These are phyloP conservation scores for Daedaleopsis nitida DNA, from an alignment of 768 basidiomycete species.

Conservation along the genomic window DNA sequence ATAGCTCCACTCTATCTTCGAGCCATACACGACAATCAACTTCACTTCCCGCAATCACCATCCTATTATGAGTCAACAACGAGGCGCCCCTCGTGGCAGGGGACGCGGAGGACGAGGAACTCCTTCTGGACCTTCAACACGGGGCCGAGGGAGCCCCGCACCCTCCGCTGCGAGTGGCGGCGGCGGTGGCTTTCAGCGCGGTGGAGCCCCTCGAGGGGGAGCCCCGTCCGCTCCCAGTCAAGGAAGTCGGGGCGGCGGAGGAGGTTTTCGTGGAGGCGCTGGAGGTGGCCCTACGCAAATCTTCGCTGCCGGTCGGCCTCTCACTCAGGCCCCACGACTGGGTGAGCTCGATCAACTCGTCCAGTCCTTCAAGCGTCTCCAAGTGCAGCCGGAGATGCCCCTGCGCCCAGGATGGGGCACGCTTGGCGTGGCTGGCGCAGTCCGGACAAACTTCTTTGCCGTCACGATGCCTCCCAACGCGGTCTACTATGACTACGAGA, in stretches of 20 bases:
- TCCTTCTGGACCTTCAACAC: slow-evolving; percentile 3
- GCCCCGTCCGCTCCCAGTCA: neutral
- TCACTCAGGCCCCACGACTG: slow-evolving; percentile 11
- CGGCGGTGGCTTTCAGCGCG: neutral
- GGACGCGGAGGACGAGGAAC: slow-evolving; percentile 10
- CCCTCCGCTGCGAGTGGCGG: slow-evolving; percentile 1
- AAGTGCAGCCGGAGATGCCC: slow-evolving; percentile 34
- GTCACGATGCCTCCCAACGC: slow-evolving; percentile 47
- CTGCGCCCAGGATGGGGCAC: slow-evolving; percentile 62
- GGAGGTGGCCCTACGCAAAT: slow-evolving; percentile 16
- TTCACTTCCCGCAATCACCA: neutral
- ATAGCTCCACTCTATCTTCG: no score
- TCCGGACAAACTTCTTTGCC: slow-evolving; percentile 68
- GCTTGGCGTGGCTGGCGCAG: slow-evolving; percentile 44
- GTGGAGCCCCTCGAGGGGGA: neutral
- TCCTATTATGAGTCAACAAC: slow-evolving; percentile 2
- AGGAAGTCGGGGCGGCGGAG: slow-evolving; percentile 4
- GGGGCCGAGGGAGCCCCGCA: slow-evolving; percentile 9
- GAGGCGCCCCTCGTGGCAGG: neutral
- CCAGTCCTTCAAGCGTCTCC: slow-evolving; percentile 34
- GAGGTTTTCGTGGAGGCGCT: slow-evolving; percentile 8
- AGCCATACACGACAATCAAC: neutral
- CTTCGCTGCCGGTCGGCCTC: slow-evolving; percentile 16
- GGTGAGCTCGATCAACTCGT: slow-evolving; percentile 26
- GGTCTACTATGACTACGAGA: slow-evolving; percentile 54